A percentile compares a stretch with the other conserved stretches of the same genome.
Conservation (phyloP, 495 filamentous ascomycete species). For the Cudoniella acicularis region DNA sequence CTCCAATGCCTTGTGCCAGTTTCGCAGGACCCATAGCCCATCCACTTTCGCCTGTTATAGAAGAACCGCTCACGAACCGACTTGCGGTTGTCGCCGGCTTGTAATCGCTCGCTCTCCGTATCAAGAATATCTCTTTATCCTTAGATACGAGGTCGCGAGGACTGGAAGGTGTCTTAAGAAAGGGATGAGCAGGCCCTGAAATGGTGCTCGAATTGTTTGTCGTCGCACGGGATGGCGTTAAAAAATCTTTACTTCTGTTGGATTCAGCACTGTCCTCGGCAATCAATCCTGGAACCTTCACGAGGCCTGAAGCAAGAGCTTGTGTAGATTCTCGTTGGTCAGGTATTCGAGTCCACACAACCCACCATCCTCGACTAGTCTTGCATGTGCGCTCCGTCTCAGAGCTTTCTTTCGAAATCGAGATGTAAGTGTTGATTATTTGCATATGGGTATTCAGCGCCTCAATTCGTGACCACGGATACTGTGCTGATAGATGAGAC, state of each 20-base stretch:
- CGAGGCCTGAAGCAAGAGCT: conserved; percentile 1
- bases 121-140: conserved; percentile 71
- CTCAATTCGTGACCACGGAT: conserved; percentile 72
- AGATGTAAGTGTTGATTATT: conserved; percentile 69
- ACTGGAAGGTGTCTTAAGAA: too few species aligned
- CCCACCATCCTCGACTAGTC: conserved; percentile 92
- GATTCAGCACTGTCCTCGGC: conserved; percentile 10
- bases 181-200: conserved; percentile 25
- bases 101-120: conserved; percentile 74
- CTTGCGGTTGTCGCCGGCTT: conserved; percentile 26
- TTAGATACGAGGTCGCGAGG: conserved; percentile 12
- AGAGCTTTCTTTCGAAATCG: conserved; percentile 51
- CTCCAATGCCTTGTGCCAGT: conserved; percentile 82
- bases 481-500: neutral
- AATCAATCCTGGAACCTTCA: conserved; percentile 8
- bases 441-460: conserved; percentile 88
- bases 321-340: conserved; percentile 29
- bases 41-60: conserved; percentile 29
- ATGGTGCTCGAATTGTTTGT: conserved; percentile 10
- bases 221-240: neutral
- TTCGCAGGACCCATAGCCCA: conserved; percentile 49
- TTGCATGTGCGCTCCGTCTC: conserved; percentile 88
- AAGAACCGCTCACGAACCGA: conserved; percentile 16
- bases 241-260: neutral
- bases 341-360: conserved; percentile 82